Conservation (phyloP, 208 protist genomes). For the Pavlovales sp. region DNA sequence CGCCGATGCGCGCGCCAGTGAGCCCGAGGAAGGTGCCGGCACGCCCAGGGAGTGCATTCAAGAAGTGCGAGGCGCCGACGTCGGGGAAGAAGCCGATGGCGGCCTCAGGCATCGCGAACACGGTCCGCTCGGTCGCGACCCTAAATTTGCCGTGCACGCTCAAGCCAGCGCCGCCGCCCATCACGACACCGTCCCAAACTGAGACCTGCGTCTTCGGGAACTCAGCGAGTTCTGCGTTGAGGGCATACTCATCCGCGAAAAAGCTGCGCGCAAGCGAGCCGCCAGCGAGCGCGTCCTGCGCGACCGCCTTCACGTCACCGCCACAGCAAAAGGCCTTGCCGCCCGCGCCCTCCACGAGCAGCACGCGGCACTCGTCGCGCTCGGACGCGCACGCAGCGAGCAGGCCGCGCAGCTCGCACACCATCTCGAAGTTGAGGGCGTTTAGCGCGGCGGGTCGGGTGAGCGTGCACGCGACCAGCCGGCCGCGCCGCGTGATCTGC, state of each 20-base stretch:
- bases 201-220: conserved; percentile 49
- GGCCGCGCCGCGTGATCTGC: not conserved
- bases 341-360: conserved; percentile 53
- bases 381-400: not conserved
- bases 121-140: conserved; percentile 64
- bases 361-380: not conserved
- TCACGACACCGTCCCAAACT: conserved; percentile 59
- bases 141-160: conserved; percentile 65
- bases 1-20: conserved; percentile 7
- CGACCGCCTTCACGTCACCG: conserved; percentile 43
- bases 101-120: conserved; percentile 53
- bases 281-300: not conserved
- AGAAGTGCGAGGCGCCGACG: conserved; percentile 19
- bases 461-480: conserved; percentile 43
- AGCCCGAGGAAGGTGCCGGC: conserved; percentile 3
- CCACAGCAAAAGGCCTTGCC: conserved; percentile 72
- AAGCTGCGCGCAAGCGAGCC: conserved; percentile 48
- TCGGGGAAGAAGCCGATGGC: conserved; percentile 35
- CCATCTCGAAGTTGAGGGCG: conserved; percentile 63
- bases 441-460: conserved; percentile 68
- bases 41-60: not conserved
- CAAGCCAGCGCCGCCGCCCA: conserved; percentile 69
- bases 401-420: conserved; percentile 25
- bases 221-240: conserved; percentile 58
- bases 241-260: conserved; percentile 67